phyloP scores from a whole-genome alignment of 495 filamentous ascomycete species.

The Aspergillus nidulans region DNA sequence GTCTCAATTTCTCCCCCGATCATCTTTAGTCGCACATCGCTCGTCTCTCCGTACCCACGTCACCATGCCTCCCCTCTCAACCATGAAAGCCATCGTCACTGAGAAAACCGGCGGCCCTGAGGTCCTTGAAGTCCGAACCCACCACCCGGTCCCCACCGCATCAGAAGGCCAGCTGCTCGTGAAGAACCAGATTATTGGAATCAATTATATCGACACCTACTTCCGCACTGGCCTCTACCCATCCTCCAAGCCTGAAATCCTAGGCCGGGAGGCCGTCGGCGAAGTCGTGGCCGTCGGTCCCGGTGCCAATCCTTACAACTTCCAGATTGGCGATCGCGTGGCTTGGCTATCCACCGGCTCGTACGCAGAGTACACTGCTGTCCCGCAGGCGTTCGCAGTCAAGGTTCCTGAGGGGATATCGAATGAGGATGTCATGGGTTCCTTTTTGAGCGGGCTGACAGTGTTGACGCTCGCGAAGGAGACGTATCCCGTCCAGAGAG shows the following conservation, averaged over 20 bases:
- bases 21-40: slow-evolving; percentile 9
- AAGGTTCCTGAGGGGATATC: slow-evolving; percentile 61
- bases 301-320: slow-evolving; percentile 36
- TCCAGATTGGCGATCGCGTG: slow-evolving; percentile 63
- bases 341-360: slow-evolving; percentile 56
- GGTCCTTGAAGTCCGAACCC: slow-evolving; percentile 68
- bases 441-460: slow-evolving; percentile 79
- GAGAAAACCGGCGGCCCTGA: slow-evolving; percentile 73
- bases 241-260: slow-evolving; percentile 68
- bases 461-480: slow-evolving; percentile 80
- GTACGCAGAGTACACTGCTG: slow-evolving; percentile 77
- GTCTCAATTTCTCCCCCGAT: not conserved
- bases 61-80: slow-evolving; percentile 51
- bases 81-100: slow-evolving; percentile 73
- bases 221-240: slow-evolving; percentile 88
- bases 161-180: slow-evolving; percentile 72
- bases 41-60: slow-evolving; percentile 14
- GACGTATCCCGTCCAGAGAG: slow-evolving; percentile 64
- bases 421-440: slow-evolving; percentile 61
- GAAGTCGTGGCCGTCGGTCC: slow-evolving; percentile 52
- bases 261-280: slow-evolving; percentile 80
- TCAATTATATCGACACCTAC: slow-evolving; percentile 89
- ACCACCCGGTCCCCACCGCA: slow-evolving; percentile 70
- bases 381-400: slow-evolving; percentile 50
- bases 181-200: slow-evolving; percentile 77